Evolutionary conservation across 73 alveolate genomes (phyloP), one percentile per base, ranked within the genome.

Genomic region (Paraurostyla sp.): DNA sequence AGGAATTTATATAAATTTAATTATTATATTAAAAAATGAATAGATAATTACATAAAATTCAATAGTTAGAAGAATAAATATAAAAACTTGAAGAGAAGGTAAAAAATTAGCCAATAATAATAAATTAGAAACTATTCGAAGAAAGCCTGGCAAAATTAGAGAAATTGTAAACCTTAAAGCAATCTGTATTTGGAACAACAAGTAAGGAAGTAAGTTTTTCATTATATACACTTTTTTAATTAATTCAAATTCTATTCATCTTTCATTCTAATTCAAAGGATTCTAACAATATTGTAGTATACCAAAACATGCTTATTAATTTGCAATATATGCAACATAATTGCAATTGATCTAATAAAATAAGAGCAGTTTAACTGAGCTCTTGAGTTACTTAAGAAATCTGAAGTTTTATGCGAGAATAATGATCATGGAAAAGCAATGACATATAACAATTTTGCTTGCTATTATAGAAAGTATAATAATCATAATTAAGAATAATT

Each of bases 361-460:
- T 81, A 85, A 59, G 96, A 90, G 42, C 71, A 94, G 43, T 87
- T 71, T 62, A 89, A 60, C 38, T 76, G 92, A 27, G 95, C 97
- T 27, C 88, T 94, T 42, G 97, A 93, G 29, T 82, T 92, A 23
- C 63, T 95, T 30, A 95, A 95, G 92, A 91, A 91, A 83, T 95
- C 97, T 9, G 95, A 93, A 62, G 71, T 56, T 29, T 46, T 96
- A 9, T 84, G 96, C 30, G 93, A 94, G 76, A 46, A 89, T 3
- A 83, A 91, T 30, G 92, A 91, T 51, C 91, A 93, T 40, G 93
- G 92, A 40, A 75, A 69, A 65, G 96, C 99, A 54, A 90, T 96
- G 73, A 96, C 99, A 18, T 95, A 90, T 78, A 95, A 94, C 83
- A 96, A 96, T 75, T 81, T 96, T 45, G 97, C 98, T 33, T 92